Evolutionary conservation across 2,329 filamentous ascomycete species (phyloP), one percentile per base, ranked within the genome.

Genomic region (Aspergillus transmontanensis): DNA sequence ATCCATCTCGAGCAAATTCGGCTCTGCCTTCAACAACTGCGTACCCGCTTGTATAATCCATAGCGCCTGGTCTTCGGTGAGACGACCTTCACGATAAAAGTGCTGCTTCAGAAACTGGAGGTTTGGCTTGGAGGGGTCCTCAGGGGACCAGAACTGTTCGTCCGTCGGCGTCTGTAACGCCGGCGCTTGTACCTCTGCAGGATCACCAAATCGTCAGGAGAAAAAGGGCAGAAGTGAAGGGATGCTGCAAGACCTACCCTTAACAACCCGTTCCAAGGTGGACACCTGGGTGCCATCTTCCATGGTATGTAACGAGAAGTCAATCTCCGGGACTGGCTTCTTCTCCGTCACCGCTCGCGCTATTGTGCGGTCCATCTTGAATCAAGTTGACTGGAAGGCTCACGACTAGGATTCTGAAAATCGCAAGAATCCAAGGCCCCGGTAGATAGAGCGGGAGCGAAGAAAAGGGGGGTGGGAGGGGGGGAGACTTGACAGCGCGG

Each of bases 271-370:
- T 82, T 99, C 95, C 78, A 91, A 82, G 66, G 95, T 99, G 87
- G 88, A 98, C 77, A 99, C 95, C 83, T 97, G 93, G 59, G 87
- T 89, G 76, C 92, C 93, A 84, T 99, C 95, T 80, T 99, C 95
- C 94, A 98, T 97, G 66, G 91, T 95, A 81, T 99, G 95, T 75
- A 99, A 89, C 61, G 93, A 96, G 79, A 99, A 99, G 84, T 99
- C 95, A 75, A 99, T 98, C 85, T 98, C 94, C 63, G 95, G 95
- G 57, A 96, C 86, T 60, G 94, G 94, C 84, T 91, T 94, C 90
- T 98, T 98, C 74, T 97, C 89, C 79, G 90, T 89, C 75, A 99
- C 93, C 65, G 95, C 95, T 78, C 92, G 92, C 75, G 97, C 93
- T 76, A 97, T 67, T 68, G 73, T 71, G 53, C 69, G 72, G 68